Base-by-base conservation (phyloP, 768 basidiomycete species). In the Auricularia cornea region DNA sequence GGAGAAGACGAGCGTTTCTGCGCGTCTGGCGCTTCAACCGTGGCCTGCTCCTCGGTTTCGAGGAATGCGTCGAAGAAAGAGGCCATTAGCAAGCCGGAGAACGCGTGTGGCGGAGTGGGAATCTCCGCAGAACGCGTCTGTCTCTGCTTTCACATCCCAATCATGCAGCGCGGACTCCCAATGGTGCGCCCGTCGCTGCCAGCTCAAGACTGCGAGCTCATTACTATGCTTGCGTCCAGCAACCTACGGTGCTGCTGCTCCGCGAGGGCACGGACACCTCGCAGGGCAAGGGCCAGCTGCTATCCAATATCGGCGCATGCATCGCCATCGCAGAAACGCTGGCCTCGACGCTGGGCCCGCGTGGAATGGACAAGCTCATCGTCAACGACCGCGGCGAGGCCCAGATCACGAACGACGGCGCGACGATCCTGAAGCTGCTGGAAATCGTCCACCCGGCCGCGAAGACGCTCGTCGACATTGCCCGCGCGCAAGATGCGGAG, bases 341-440 rank as follows among this genome's bases (percentile, higher is more conserved):
- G 61, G 83, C 97, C 26, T 94, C 85, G 62, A 98, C 97, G 33
- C 85, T 99, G n/a, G 97, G 97, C 16, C 97, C 97, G 8, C 81
- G 97, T 64, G 97, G 97, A 66, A 98, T 99, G 97, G 97, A 99
- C 76, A 98, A 98, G 74, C 81, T 98, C 54, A 97, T 97, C 68
- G 96, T 98, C 2, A 88, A 88, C 65, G 89, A 92, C 64, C 85
- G 94, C 63, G 96, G 97, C 59, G 90, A 95, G 65, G 94, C 97
- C 10, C 96, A 97, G 78, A 99, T 99, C 72, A 98, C 97, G 26
- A 99, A 99, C 76, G 97, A 99, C 83, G 97, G 97, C 64, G 97
- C 97, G 38, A 99, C 97, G 65, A 97, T 99, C 72, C 81, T 99
- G 72, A 96, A 97, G 76, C 82, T 99, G 65, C 84, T 99, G 66